phyloP scores from a whole-genome alignment of 2,329 filamentous ascomycete genomes.

The Beauveria pseudobassiana region DNA sequence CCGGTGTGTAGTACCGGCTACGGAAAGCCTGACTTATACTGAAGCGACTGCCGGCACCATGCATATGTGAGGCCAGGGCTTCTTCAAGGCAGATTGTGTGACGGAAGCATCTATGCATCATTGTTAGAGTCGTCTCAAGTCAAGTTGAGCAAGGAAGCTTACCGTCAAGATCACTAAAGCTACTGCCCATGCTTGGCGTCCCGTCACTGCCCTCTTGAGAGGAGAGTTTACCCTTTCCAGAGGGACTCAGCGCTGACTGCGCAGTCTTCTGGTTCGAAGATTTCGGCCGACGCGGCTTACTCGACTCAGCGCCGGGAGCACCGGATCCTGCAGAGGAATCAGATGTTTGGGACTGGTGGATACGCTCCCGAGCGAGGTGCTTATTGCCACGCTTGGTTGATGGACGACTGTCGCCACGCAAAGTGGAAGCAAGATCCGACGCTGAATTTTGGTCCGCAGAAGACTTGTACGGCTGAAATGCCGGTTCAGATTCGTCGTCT shows the following conservation, averaged over 20 bases:
- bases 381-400: constrained; percentile 23
- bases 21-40: constrained; percentile 62
- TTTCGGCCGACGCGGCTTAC: constrained; percentile 30
- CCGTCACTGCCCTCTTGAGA: constrained; percentile 62
- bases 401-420: constrained; percentile 37
- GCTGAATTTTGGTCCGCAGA: constrained; percentile 26
- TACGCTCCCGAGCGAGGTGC: constrained; percentile 25
- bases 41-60: constrained; percentile 41
- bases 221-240: constrained; percentile 39
- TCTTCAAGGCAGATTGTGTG: constrained; percentile 73
- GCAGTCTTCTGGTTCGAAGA: constrained; percentile 49
- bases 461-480: constrained; percentile 43
- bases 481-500: constrained; percentile 47
- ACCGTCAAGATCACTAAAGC: constrained; percentile 80
- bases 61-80: constrained; percentile 53
- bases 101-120: constrained; percentile 59
- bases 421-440: constrained; percentile 45
- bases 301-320: constrained; percentile 24
- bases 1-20: constrained; percentile 52
- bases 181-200: constrained; percentile 75
- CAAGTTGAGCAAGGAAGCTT: constrained; percentile 17
- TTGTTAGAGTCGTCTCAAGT: constrained; percentile 12
- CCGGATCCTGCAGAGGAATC: constrained; percentile 55
- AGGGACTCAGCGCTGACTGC: constrained; percentile 46
- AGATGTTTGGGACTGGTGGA: constrained; percentile 47